A percentile compares a stretch with the other conserved stretches of the same genome.
These are phyloP conservation scores for Chrysoporthe deuterocubensis DNA, from an alignment of 2,329 filamentous ascomycete species.

Conservation along the genomic window DNA sequence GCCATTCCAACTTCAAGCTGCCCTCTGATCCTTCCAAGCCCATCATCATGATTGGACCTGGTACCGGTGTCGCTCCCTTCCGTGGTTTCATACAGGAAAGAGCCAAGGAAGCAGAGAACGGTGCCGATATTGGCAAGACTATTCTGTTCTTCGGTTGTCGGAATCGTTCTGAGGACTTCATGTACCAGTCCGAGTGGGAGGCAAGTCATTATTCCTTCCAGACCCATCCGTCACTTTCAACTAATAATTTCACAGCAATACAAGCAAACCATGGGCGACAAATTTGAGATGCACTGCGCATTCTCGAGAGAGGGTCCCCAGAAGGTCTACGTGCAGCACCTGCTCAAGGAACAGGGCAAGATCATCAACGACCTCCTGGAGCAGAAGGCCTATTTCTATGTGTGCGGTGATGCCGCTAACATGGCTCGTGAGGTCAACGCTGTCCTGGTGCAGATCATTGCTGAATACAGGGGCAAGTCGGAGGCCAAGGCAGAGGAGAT, in stretches of 20 bases:
- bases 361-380: slow-evolving; percentile 86
- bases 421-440: slow-evolving; percentile 95
- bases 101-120: slow-evolving; percentile 78
- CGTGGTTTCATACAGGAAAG: slow-evolving; percentile 94
- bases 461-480: slow-evolving; percentile 79
- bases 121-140: slow-evolving; percentile 82
- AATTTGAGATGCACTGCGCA: slow-evolving; percentile 87
- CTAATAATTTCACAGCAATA: slow-evolving; percentile 65
- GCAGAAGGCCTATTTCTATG: slow-evolving; percentile 92
- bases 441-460: slow-evolving; percentile 83
- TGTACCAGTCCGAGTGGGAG: slow-evolving; percentile 91
- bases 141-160: slow-evolving; percentile 96
- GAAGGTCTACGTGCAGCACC: slow-evolving; percentile 97
- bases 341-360: slow-evolving; percentile 79
- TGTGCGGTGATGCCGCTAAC: slow-evolving; percentile 96
- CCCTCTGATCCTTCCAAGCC: slow-evolving; percentile 94
- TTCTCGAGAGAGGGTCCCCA: slow-evolving; percentile 88
- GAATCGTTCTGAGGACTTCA: slow-evolving; percentile 83
- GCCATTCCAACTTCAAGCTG: slow-evolving; percentile 98
- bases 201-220: slow-evolving; percentile 58
- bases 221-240: slow-evolving; percentile 4
- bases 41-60: slow-evolving; percentile 93
- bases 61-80: slow-evolving; percentile 96
- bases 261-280: slow-evolving; percentile 81
- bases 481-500: slow-evolving; percentile 92